phyloP scores from a whole-genome alignment of 202 grass and related monocot species.

The Eragrostis tef region DNA sequence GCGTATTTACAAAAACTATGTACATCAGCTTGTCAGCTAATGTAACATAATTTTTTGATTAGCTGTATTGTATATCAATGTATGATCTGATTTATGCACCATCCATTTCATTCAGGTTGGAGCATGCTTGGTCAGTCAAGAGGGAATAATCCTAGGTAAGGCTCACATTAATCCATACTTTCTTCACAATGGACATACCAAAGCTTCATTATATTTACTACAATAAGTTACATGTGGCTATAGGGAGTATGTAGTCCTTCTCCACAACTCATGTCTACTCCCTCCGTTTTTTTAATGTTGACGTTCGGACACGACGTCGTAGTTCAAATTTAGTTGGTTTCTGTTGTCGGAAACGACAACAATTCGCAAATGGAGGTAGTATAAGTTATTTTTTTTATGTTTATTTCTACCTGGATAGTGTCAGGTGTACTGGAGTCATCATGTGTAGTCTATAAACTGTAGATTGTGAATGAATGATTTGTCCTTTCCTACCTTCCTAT shows the following conservation, averaged over 20 bases:
- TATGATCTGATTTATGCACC: conserved; percentile 21
- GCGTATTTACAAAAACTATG: not conserved
- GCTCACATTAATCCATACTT: conserved; percentile 33
- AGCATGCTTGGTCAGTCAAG: conserved; percentile 93
- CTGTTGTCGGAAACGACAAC: no score
- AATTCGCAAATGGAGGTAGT: no score
- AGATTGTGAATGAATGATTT: not conserved
- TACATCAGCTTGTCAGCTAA: not conserved
- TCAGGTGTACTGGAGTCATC: not conserved
- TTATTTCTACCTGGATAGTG: not conserved
- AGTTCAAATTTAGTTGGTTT: no score
- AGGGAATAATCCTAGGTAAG: conserved; percentile 94
- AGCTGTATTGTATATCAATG: not conserved
- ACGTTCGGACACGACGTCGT: no score
- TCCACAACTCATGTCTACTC: not conserved
- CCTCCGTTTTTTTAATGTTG: no score
- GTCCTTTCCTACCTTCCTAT: not conserved
- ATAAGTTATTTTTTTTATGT: not conserved
- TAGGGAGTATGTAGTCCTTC: not conserved
- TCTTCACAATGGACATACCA: not conserved
- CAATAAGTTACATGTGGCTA: not conserved
- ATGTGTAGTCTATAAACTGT: not conserved
- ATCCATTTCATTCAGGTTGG: conserved; percentile 67
- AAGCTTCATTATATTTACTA: not conserved
- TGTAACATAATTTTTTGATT: not conserved